Percentiles rank a stretch among this genome's conserved stretches.
phyloP scores from a whole-genome alignment of 1,284 basidiomycete genomes.

The Caloboletus firmus region DNA sequence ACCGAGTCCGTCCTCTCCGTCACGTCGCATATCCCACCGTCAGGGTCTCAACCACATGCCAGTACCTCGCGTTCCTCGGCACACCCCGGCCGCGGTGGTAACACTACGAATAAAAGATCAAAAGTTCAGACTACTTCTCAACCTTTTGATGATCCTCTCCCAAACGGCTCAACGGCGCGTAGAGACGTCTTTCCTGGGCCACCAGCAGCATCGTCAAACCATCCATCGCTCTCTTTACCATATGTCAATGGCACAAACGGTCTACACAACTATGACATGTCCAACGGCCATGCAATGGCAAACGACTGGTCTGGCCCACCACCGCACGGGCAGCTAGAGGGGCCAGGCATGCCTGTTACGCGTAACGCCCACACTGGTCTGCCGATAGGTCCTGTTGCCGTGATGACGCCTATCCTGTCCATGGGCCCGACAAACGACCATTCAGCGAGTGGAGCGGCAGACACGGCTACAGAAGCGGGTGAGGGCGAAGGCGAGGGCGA shows the following conservation, averaged over 20 bases:
- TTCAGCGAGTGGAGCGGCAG: constrained; percentile 33
- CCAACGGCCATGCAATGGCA: constrained; percentile 24
- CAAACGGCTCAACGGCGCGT: constrained; percentile 27
- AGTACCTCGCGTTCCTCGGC: constrained; percentile 32
- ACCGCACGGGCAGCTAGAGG: constrained; percentile 59
- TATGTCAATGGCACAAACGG: constrained; percentile 37
- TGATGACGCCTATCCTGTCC: constrained; percentile 25
- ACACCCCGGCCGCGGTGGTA: constrained; percentile 36
- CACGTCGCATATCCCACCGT: constrained; percentile 51
- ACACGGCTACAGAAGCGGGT: constrained; percentile 39
- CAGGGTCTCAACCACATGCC: constrained; percentile 29
- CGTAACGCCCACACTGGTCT: constrained; percentile 41
- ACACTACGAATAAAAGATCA: constrained; percentile 38
- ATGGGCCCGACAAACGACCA: constrained; percentile 27
- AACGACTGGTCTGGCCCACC: constrained; percentile 35
- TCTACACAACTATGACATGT: constrained; percentile 37
- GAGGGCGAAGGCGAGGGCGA: constrained; percentile 59
- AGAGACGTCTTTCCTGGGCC: constrained; percentile 39
- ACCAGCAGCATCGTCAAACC: constrained; percentile 40
- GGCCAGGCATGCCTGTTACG: constrained; percentile 70
- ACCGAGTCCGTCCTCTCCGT: constrained; percentile 70
- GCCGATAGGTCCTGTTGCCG: constrained; percentile 30
- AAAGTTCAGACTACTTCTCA: constrained; percentile 28
- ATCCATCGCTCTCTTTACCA: constrained; percentile 44
- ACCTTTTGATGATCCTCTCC: constrained; percentile 30